Evolutionary conservation across 345 rosid species (phyloP).

Genomic region (Xanthoceras sorbifolium): DNA sequence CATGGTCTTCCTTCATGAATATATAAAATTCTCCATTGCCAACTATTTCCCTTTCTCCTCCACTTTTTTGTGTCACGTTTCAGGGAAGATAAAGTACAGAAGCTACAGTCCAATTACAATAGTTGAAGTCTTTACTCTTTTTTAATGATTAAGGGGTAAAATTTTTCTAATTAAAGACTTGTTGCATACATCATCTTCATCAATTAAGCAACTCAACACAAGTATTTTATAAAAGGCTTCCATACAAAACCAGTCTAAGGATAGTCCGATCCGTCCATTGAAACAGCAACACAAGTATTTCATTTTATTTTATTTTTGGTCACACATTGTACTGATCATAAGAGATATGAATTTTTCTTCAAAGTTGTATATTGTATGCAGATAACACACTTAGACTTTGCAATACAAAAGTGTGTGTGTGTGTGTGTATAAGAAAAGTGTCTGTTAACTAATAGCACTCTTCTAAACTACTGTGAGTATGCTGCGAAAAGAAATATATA

Average conservation of each 20-base stretch:
- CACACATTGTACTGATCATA: neutral
- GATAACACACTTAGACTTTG: too few species aligned
- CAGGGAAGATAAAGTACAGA: neutral
- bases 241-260: neutral
- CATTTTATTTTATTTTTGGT: neutral
- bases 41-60: neutral
- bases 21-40: neutral
- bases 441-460: too few species aligned
- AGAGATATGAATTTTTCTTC: neutral
- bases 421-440: too few species aligned
- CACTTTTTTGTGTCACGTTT: neutral
- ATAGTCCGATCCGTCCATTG: neutral
- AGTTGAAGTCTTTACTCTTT: neutral
- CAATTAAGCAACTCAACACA: too few species aligned
- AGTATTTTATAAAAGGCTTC: too few species aligned
- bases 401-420: too few species aligned
- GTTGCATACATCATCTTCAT: conserved; percentile 7
- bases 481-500: too few species aligned
- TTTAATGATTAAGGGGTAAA: neutral
- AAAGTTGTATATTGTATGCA: neutral
- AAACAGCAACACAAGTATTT: neutral
- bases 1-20: neutral
- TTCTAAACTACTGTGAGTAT: too few species aligned
- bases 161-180: conserved; percentile 13
- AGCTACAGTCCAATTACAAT: conserved; percentile 20